Percentiles rank a stretch among this genome's conserved stretches.
phyloP scores from a whole-genome alignment of 306 rosid species.

The Lathyrus aphaca region DNA sequence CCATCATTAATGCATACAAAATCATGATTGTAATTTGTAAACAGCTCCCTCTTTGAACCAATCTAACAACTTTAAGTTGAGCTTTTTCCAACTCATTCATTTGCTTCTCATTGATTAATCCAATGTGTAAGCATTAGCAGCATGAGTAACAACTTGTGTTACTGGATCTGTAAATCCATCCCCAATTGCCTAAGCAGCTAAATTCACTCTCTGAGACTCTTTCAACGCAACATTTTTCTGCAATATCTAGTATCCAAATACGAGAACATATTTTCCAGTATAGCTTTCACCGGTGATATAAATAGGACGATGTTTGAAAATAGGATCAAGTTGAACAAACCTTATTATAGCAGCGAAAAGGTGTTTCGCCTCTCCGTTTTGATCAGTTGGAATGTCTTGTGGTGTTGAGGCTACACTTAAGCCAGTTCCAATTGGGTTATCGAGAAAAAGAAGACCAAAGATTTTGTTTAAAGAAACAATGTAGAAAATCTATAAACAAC shows the following conservation, averaged over 20 bases:
- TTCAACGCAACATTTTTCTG: conserved; percentile 42
- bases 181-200: conserved; percentile 74
- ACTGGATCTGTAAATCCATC: conserved; percentile 84
- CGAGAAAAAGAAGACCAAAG: conserved; percentile 75
- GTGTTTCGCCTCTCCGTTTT: conserved; percentile 54
- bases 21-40: too few relatives aligned
- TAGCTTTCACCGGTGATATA: conserved; percentile 85
- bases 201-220: conserved; percentile 47
- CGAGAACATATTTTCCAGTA: conserved; percentile 77
- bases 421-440: conserved; percentile 80
- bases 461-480: conserved; percentile 71
- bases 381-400: conserved; percentile 70
- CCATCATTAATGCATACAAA: too few relatives aligned
- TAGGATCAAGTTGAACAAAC: conserved; percentile 54
- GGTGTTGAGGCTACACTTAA: conserved; percentile 64
- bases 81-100: too few relatives aligned
- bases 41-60: too few relatives aligned
- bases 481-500: too few relatives aligned
- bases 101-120: too few relatives aligned
- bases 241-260: conserved; percentile 68
- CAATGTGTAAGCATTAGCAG: too few relatives aligned
- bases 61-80: too few relatives aligned
- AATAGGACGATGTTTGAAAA: conserved; percentile 62
- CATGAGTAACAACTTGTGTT: too few relatives aligned
- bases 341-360: conserved; percentile 63